Conservation (phyloP, 768 basidiomycete species). For the Amanita rimosa region DNA sequence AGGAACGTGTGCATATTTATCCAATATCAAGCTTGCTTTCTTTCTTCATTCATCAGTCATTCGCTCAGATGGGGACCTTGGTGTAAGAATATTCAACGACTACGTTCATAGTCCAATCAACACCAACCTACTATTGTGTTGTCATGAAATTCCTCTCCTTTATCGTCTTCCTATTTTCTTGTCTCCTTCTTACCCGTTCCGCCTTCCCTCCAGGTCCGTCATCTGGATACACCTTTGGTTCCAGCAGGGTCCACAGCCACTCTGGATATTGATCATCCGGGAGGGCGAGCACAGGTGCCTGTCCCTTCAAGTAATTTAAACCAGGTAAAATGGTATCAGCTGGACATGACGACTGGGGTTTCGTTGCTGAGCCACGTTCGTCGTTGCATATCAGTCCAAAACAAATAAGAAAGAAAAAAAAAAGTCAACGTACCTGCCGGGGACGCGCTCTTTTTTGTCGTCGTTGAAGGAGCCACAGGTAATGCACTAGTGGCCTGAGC, state of each 20-base stretch:
- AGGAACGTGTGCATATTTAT: too few species aligned
- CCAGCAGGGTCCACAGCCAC: conserved; percentile 79
- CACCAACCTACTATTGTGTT: conserved; percentile 38
- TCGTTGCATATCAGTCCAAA: not conserved
- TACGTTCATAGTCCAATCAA: too few species aligned
- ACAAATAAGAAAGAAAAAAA: too few species aligned
- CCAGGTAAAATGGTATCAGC: conserved; percentile 73
- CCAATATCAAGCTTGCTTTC: too few species aligned
- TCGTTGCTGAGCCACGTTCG: conserved; percentile 10
- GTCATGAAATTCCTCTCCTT: conserved; percentile 83
- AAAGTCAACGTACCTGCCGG: conserved; percentile 3
- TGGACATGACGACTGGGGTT: conserved; percentile 49
- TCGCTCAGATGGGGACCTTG: too few species aligned
- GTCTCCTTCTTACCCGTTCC: conserved; percentile 44
- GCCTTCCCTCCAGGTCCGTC: conserved; percentile 68
- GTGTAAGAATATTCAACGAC: too few species aligned
- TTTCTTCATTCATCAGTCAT: too few species aligned
- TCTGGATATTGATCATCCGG: conserved; percentile 79
- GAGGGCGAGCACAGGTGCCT: conserved; percentile 62
- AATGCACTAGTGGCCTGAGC: not conserved
- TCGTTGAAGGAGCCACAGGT: not conserved
- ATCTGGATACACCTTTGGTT: conserved; percentile 48
- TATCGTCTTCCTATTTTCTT: conserved; percentile 55
- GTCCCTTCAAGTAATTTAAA: conserved; percentile 73
- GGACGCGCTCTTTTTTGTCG: not conserved